Evolutionary conservation across 2,329 filamentous ascomycete species (phyloP), one percentile per base, ranked within the genome.

Genomic region (Tympanopsis confertula): DNA sequence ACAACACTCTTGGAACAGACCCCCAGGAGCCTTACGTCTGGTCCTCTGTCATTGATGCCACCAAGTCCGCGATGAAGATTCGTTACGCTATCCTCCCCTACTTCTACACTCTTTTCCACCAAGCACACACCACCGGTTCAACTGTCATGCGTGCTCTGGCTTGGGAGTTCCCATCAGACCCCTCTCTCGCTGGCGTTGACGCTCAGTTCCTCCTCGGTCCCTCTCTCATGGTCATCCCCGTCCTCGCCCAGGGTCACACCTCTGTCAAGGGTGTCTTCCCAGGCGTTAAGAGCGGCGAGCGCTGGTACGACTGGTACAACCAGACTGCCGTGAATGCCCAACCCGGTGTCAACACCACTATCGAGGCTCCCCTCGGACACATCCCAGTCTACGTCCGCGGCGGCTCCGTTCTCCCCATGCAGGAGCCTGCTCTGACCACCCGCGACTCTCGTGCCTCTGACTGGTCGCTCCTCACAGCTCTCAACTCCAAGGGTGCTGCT

Each of bases 241-340:
- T 81, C 0, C 67, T 86, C 2, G 70, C 66, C 3, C 75, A 77
- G 44, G 76, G 72, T 5, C 71, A 71, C 14, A 70, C 60, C 0
- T 69, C 65, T 2, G 80, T 85, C 5, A 60, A 72, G 19, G 82
- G 77, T 19, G 71, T 85, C 3, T 86, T 87, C 54, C 82, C 82
- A 0, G 81, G 81, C 5, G 55, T 76, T 2, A 65, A 66, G 2
- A 56, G 67, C 1, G 76, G 65, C 3, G 71, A 74, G 29, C 54
- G 75, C 2, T 88, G 82, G 78, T 88, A 86, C 48, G 82, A 88
- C 53, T 88, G 82, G 81, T 86, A 86, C 55, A 81, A 70, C n/a
- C 71, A 76, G 37, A 66, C 65, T 0, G 64, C 63, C 0, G 62
- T 85, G 3, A 49, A 61, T 13, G 69, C 64, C 1, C 42, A 60